A percentile compares a stretch with the other conserved stretches of the same genome.
Evolutionary conservation across 2,329 filamentous ascomycete genomes (phyloP).

Genomic region (Pseudophaeomoniella oleicola): DNA sequence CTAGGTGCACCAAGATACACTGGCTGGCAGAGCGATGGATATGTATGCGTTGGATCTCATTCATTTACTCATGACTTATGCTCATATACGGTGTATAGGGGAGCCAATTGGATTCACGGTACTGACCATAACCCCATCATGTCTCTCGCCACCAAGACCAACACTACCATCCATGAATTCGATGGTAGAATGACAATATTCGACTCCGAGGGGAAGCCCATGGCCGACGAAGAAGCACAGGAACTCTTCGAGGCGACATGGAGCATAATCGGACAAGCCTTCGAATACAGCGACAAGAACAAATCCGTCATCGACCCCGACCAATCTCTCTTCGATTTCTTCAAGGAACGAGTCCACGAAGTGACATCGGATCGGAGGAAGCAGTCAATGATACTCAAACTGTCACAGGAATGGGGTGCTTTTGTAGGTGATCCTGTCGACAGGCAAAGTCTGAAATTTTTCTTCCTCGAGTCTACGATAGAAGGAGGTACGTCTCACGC

Average conservation of each 20-base stretch:
- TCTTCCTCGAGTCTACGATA: constrained; percentile 52
- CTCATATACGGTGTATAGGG: constrained; percentile 26
- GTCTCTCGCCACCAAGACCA: constrained; percentile 37
- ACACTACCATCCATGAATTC: constrained; percentile 35
- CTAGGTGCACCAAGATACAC: constrained; percentile 34
- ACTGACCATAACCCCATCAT: constrained; percentile 45
- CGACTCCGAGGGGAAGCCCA: constrained; percentile 27
- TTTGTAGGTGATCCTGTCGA: constrained; percentile 48
- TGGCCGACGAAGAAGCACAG: constrained; percentile 19
- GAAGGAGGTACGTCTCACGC: constrained; percentile 35
- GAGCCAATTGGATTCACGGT: constrained; percentile 53
- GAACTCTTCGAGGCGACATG: constrained; percentile 34
- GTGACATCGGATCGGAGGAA: constrained; percentile 26
- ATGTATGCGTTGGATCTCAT: too few relatives aligned
- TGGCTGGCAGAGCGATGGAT: constrained; percentile 38
- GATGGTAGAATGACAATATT: constrained; percentile 36
- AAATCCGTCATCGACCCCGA: constrained; percentile 33
- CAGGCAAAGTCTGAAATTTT: constrained; percentile 48
- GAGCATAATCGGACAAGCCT: constrained; percentile 43
- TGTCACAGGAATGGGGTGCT: constrained; percentile 47
- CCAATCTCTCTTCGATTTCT: constrained; percentile 43
- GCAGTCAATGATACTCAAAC: constrained; percentile 31
- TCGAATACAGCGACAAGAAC: constrained; percentile 42
- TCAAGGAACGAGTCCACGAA: constrained; percentile 33
- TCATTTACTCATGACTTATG: not conserved